Conservation (phyloP, 768 basidiomycete genomes). For the Suillus hirtellus region DNA sequence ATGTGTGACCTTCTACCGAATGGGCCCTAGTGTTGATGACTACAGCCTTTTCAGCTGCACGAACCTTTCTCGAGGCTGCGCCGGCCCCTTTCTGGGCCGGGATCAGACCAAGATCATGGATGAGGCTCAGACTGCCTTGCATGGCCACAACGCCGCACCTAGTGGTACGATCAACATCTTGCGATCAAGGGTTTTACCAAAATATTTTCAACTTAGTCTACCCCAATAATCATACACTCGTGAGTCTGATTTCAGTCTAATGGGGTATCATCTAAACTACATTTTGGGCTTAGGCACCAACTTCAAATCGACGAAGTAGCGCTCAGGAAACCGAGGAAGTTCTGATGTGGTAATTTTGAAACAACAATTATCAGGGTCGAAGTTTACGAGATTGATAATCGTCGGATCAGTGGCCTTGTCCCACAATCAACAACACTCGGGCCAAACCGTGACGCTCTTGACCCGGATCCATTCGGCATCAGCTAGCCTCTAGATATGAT, state of each 20-base stretch:
- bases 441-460: neutral
- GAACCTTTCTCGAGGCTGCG: no score
- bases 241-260: neutral
- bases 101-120: neutral
- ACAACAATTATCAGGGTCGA: neutral
- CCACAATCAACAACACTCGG: neutral
- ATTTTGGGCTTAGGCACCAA: neutral
- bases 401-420: neutral
- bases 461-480: neutral
- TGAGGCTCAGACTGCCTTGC: neutral
- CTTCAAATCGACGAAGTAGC: neutral
- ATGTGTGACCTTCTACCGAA: neutral
- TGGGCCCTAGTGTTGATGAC: neutral
- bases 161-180: neutral
- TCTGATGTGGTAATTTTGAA: neutral
- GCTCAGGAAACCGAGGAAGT: neutral
- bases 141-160: neutral
- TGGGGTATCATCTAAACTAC: neutral
- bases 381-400: neutral
- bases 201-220: neutral
- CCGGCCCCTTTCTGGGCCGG: neutral
- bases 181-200: neutral
- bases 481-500: constrained; percentile 14
- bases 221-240: neutral
- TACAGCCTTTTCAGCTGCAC: neutral